These are phyloP conservation scores for Hanseniaspora meyeri DNA, from an alignment of 805 yeast species.

Conservation along the genomic window DNA sequence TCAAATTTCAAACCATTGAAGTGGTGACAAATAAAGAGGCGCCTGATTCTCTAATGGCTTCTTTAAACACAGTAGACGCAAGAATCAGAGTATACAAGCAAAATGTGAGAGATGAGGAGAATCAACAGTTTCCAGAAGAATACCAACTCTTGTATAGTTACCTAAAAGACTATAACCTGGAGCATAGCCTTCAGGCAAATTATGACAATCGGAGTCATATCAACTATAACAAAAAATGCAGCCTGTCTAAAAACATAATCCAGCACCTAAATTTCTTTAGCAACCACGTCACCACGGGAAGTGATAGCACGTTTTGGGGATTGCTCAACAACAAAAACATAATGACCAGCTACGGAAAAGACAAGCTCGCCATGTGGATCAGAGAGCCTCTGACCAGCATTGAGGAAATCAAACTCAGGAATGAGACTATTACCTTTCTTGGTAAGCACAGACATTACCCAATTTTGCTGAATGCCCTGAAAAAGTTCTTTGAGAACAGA, in stretches of 20 bases:
- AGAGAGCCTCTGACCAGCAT: conserved; percentile 52
- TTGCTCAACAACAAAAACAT: conserved; percentile 50
- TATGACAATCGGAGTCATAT: conserved; percentile 25
- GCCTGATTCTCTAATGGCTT: conserved; percentile 26
- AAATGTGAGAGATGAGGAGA: neutral
- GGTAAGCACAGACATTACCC: conserved; percentile 27
- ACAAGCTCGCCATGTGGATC: conserved; percentile 62
- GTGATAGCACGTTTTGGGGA: conserved; percentile 66
- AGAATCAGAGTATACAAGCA: neutral
- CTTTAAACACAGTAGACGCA: conserved; percentile 1
- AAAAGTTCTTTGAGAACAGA: conserved; percentile 25
- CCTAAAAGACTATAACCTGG: conserved; percentile 35
- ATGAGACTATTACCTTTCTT: conserved; percentile 44
- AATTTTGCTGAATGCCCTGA: conserved; percentile 28
- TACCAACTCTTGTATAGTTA: conserved; percentile 38
- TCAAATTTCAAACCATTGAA: conserved; percentile 56
- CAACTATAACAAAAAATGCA: conserved; percentile 44
- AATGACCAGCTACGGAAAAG: conserved; percentile 58
- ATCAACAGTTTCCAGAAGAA: conserved; percentile 15
- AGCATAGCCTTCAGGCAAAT: neutral
- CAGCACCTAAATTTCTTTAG: conserved; percentile 62
- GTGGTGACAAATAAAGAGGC: conserved; percentile 41
- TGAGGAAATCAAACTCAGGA: conserved; percentile 45
- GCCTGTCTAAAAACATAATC: conserved; percentile 37
- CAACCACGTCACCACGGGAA: conserved; percentile 41